Evolutionary conservation across 2,329 filamentous ascomycete species (phyloP), one percentile per base, ranked within the genome.

Genomic region (Aspergillus flavus): DNA sequence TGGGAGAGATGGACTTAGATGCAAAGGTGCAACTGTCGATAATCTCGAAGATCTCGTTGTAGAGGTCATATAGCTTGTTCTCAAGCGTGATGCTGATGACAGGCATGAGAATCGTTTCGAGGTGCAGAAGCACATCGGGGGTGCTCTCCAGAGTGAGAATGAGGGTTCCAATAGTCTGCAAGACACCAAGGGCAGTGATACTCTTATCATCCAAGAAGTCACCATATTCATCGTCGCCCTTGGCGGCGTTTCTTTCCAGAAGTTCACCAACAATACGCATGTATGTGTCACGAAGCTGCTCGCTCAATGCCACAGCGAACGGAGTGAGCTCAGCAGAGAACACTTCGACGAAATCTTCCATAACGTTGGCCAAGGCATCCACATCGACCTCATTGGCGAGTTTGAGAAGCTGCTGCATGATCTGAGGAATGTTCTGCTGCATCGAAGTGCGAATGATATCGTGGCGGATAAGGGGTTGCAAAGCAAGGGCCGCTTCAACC

Each of bases 301-400:
- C 94, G 74, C 93, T 97, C 4, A 99, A 84, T 5, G 95, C 95
- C 36, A 99, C 94, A 12, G 95, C 95, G 73, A 99, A 99, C 3
- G 95, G 95, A 6, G 95, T 98, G 54, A 99, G 86, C 77, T 99
- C 95, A 3, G 93, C 87, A n/a, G 95, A 94, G 75, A 99, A 99
- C 2, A 98, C 94, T 78, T 99, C 95, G 53, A 99, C 95, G 75
- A 99, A 99, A 75, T 99, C 95, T 79, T 99, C 95, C 95, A 99
- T 99, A 45, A 99, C 95, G 73, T 98, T 98, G 26, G 95, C 94
- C 46, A 99, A 84, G 6, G 95, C 94, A 78, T 99, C 95, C 55
- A 99, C 94, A 75, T 99, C 95, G 63, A 96, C 95, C 80, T 99
- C 95, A 75, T 99, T 99, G 32, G 95, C 94, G 62, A 99, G 84